Evolutionary conservation across 208 protist genomes (phyloP), one percentile per base, ranked within the genome.

Genomic region (Jaenimonas drosophilae): DNA sequence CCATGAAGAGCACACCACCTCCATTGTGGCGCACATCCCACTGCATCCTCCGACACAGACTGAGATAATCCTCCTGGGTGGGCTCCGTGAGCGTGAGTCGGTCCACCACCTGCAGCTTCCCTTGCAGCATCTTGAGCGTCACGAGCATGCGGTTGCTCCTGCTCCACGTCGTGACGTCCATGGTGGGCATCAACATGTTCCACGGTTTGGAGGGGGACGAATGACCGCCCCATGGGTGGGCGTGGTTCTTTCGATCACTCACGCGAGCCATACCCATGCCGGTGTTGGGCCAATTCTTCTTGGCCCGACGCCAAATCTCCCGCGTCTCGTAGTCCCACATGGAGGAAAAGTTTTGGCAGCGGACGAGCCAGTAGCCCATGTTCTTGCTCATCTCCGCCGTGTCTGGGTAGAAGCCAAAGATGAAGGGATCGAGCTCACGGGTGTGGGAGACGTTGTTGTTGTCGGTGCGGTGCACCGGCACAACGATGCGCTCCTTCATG

Each of bases 221-320:
- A 46, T 73, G 70, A 16, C 60, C 87, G 32, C 87, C 87, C 87
- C 87, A 94, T 30, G 60, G 62, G 49, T 76, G 82, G 6, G 48
- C 45, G 49, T 84, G 71, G 58, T 88, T 85, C 44, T 91, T 91
- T 37, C 87, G 63, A 50, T 91, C 64, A 33, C 82, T 69, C n/a
- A 86, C 82, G 25, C 87, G 79, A 6, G 79, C 43, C 79, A 94
- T 88, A 45, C 87, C 87, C 68, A 88, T 87, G 21, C 87, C 87
- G n/a, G 87, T 91, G 53, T 88, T 90, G 2, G 87, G 80, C 83
- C 87, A 94, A 47, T 94, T 91, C 54, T 94, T 94, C 63, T 90
- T 90, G 14, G 82, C 79, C 45, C 76, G 76, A 25, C 82, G 64
- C 77, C 80, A 94, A 54, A 94, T 89, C 57, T 94, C 87, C 0